Conservation (phyloP, 257 asterid genomes). For the Linaria vulgaris region DNA sequence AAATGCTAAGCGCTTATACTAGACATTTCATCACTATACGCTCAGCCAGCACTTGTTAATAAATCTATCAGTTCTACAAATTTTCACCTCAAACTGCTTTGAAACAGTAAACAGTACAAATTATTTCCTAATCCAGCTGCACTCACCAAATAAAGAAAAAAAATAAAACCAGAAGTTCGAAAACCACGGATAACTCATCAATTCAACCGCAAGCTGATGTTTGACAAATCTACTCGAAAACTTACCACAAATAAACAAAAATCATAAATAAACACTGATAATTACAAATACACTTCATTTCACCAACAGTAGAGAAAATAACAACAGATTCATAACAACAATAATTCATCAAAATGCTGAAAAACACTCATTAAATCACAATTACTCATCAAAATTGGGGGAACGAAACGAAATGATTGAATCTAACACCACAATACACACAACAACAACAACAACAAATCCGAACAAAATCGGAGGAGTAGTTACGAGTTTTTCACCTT, state of each 20-base stretch:
- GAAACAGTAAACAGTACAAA: not conserved
- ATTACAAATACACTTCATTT: not conserved
- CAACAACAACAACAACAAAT: too few relatives aligned
- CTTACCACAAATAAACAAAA: too few relatives aligned
- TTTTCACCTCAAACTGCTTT: not conserved
- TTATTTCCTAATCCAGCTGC: not conserved
- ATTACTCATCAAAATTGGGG: too few relatives aligned
- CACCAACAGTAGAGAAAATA: not conserved
- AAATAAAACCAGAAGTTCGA: not conserved
- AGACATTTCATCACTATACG: too few relatives aligned
- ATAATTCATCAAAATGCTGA: too few relatives aligned
- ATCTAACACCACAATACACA: slow-evolving; percentile 1
- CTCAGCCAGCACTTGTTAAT: not conserved
- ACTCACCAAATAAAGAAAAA: not conserved
- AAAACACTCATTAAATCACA: too few relatives aligned
- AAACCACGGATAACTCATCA: not conserved
- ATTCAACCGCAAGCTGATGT: not conserved
- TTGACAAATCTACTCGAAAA: not conserved
- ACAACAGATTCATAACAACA: not conserved
- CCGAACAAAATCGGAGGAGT: too few relatives aligned
- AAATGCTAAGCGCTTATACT: too few relatives aligned
- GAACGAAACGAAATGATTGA: not conserved
- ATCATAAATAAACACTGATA: not conserved
- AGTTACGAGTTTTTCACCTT: slow-evolving; percentile 18
- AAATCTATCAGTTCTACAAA: not conserved